These are phyloP conservation scores for Boletellus deceptivus DNA, from an alignment of 1,284 basidiomycete species.

Conservation along the genomic window DNA sequence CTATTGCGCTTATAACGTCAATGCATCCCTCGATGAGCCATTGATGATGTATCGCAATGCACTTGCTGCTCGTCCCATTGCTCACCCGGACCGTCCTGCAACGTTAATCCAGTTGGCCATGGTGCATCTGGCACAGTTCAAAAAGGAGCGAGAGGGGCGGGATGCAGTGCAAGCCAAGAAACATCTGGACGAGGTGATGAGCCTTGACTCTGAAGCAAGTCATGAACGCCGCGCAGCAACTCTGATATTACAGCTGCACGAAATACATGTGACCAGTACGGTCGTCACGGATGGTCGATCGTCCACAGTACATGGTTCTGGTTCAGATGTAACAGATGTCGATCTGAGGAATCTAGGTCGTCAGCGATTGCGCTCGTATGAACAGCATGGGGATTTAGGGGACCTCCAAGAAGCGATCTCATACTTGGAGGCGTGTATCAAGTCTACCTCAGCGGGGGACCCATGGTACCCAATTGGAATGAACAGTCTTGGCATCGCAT, in stretches of 20 bases:
- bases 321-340: background rate
- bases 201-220: too few relatives aligned
- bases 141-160: background rate
- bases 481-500: background rate
- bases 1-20: background rate
- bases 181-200: background rate
- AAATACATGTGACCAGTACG: background rate
- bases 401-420: background rate
- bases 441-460: background rate
- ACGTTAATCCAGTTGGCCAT: background rate
- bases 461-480: background rate
- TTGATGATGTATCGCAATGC: background rate
- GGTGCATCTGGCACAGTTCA: background rate
- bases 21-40: background rate
- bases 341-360: background rate
- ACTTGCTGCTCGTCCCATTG: background rate
- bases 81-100: background rate
- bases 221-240: too few relatives aligned
- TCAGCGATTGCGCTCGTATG: background rate
- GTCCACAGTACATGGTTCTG: background rate
- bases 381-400: background rate
- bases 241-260: too few relatives aligned
- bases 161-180: background rate
- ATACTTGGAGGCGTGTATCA: background rate
- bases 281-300: background rate